phyloP scores from a whole-genome alignment of 1,139 yeast species.

The Komagataea norvegica region DNA sequence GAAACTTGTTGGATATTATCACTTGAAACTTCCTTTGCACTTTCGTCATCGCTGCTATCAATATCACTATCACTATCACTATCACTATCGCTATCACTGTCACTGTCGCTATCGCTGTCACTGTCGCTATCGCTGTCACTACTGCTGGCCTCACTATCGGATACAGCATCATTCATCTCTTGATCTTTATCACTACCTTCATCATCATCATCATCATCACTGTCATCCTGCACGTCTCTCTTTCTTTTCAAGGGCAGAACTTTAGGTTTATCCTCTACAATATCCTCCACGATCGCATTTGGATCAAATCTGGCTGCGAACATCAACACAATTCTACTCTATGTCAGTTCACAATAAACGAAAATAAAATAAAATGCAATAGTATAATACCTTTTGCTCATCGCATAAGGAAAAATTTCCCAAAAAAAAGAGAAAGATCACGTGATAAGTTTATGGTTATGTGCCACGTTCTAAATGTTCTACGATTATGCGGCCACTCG shows the following conservation, averaged over 20 bases:
- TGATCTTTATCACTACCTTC: constrained; percentile 6
- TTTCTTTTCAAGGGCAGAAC: constrained; percentile 7
- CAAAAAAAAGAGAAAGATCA: not conserved
- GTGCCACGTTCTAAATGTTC: not conserved
- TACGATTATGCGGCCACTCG: not conserved
- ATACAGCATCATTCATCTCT: constrained; percentile 7
- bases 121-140: constrained; percentile 17
- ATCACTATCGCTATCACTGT: constrained; percentile 13
- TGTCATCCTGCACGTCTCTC: constrained; percentile 18
- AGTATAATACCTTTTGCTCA: not conserved
- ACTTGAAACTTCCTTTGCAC: no score
- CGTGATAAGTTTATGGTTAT: not conserved
- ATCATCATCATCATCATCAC: constrained; percentile 15
- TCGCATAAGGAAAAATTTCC: constrained; percentile 2
- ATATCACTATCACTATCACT: constrained; percentile 17
- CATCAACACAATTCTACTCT: no score
- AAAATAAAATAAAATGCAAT: not conserved
- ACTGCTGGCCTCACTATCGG: constrained; percentile 14
- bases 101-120: constrained; percentile 11
- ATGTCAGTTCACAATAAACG: no score
- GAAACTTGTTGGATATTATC: not conserved
- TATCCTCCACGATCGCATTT: constrained; percentile 21
- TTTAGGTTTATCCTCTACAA: not conserved
- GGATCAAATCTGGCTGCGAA: constrained; percentile 66
- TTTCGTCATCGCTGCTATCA: constrained; percentile 4